phyloP scores from a whole-genome alignment of 352 stramenopile genomes.

The Saprolegnia parasitica region DNA sequence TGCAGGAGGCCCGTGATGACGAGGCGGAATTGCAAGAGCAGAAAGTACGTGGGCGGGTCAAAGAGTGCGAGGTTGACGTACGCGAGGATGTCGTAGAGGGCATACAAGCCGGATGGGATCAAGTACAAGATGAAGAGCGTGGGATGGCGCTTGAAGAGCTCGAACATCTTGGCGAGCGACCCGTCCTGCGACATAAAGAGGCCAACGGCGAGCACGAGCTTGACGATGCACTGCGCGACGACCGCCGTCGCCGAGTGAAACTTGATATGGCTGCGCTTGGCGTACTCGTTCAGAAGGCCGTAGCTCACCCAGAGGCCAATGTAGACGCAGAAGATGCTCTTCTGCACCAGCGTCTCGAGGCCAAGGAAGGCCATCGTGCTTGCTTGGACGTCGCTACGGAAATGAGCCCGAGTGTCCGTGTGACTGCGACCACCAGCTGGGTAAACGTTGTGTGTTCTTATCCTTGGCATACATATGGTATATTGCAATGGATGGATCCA shows the following conservation, averaged over 20 bases:
- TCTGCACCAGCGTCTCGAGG: constrained; percentile 67
- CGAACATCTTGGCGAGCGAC: not conserved
- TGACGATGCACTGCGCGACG: constrained; percentile 69
- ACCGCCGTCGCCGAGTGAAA: constrained; percentile 76
- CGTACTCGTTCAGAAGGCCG: constrained; percentile 70
- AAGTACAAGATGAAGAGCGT: constrained; percentile 61
- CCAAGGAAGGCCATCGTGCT: constrained; percentile 41
- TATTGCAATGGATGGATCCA: no score
- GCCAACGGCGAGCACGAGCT: constrained; percentile 58
- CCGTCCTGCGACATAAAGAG: constrained; percentile 41
- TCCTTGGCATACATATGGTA: no score
- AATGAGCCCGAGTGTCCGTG: not conserved
- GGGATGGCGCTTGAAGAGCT: constrained; percentile 36
- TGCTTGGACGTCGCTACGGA: not conserved
- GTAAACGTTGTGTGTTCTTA: not conserved
- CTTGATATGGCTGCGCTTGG: constrained; percentile 54
- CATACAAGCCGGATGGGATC: constrained; percentile 69
- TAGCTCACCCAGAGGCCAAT: constrained; percentile 76
- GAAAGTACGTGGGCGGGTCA: constrained; percentile 71
- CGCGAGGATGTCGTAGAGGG: constrained; percentile 75
- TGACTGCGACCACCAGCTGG: not conserved
- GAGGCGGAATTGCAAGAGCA: constrained; percentile 75
- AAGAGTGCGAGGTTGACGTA: constrained; percentile 77
- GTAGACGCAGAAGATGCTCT: constrained; percentile 71
- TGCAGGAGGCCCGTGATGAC: constrained; percentile 73